Conservation (phyloP, 106 monocot species). For the Posidonia australis region DNA sequence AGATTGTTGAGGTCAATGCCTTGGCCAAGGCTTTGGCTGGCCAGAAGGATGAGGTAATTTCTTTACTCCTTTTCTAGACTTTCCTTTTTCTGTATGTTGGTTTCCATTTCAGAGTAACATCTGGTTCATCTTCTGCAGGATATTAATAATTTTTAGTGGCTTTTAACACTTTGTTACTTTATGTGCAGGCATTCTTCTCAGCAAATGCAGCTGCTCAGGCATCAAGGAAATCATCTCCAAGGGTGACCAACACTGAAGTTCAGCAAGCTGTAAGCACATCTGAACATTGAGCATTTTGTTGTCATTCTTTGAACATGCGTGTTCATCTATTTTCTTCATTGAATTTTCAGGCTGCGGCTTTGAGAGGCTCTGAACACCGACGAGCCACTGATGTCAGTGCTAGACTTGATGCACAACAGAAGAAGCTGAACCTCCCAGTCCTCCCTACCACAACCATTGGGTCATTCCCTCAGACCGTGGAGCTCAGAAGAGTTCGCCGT, state of each 20-base stretch:
- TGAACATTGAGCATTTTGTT: background rate
- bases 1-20: constrained; percentile 43
- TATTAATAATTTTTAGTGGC: background rate
- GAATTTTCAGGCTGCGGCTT: constrained; percentile 27
- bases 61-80: background rate
- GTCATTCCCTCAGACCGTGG: constrained; percentile 45
- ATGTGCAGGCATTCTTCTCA: constrained; percentile 27
- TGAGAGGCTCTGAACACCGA: constrained; percentile 36
- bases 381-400: constrained; percentile 34
- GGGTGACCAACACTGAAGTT: constrained; percentile 32
- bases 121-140: background rate
- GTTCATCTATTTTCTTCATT: background rate
- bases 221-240: constrained; percentile 38
- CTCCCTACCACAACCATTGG: constrained; percentile 44
- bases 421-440: constrained; percentile 39
- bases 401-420: constrained; percentile 34
- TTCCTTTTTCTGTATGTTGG: background rate
- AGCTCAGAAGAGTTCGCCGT: constrained; percentile 35
- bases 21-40: constrained; percentile 64
- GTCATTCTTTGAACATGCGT: background rate
- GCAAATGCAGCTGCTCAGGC: constrained; percentile 39
- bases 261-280: constrained; percentile 33
- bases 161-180: background rate
- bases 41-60: constrained; percentile 56
- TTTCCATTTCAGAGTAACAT: background rate